phyloP scores from a whole-genome alignment of 495 filamentous ascomycete species.

The Talaromyces thailandensis region DNA sequence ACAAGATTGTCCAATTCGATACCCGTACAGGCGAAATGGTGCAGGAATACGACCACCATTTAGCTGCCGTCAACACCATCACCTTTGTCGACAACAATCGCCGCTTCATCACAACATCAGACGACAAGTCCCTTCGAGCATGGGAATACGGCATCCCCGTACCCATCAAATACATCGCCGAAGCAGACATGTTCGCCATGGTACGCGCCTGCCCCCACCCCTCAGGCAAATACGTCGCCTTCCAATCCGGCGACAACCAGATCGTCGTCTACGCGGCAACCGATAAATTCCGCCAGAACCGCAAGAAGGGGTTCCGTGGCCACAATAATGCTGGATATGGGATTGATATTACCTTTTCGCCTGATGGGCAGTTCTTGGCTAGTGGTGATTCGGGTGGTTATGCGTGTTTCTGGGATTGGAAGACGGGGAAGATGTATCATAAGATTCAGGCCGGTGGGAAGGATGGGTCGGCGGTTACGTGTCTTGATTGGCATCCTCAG shows the following conservation, averaged over 20 bases:
- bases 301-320: conserved; percentile 91
- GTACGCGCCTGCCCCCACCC: conserved; percentile 75
- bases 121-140: conserved; percentile 89
- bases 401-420: conserved; percentile 97
- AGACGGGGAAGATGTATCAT: conserved; percentile 96
- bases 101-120: conserved; percentile 94
- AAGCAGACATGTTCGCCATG: conserved; percentile 94
- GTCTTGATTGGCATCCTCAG: conserved; percentile 86
- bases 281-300: conserved; percentile 93
- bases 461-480: conserved; percentile 61
- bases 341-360: conserved; percentile 78
- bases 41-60: conserved; percentile 97
- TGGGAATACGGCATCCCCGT: conserved; percentile 98
- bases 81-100: conserved; percentile 92
- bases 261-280: conserved; percentile 89
- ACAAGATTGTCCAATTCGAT: conserved; percentile 98
- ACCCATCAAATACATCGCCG: conserved; percentile 81
- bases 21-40: conserved; percentile 74
- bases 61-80: conserved; percentile 95
- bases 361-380: conserved; percentile 81
- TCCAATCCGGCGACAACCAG: conserved; percentile 89
- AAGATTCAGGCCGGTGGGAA: conserved; percentile 72
- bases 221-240: conserved; percentile 83
- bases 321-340: conserved; percentile 94
- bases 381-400: conserved; percentile 80